Base-by-base conservation (phyloP, 768 basidiomycete species). In the Nidularia pulvinata region DNA sequence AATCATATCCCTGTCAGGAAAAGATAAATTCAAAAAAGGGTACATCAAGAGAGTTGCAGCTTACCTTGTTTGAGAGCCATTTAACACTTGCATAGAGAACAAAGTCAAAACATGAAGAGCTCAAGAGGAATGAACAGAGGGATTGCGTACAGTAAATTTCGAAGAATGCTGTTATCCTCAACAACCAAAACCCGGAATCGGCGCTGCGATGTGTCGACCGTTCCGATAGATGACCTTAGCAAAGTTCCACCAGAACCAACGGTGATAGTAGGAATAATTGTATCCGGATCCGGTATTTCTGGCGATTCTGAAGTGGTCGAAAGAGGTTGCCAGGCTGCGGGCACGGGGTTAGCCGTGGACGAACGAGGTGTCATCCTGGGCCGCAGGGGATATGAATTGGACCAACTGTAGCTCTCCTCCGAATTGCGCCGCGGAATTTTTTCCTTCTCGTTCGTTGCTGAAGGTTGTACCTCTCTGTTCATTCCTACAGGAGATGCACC, bases 101-200 rank as follows among this genome's bases (percentile, higher is more conserved):
- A 4, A 25, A 25, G 25, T 25, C 25, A 25, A 16, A 44, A 1
- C 9, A 35, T 32, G 5, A 53, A 39, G 30, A 50, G 52, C n/a
- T 10, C 25, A 10, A 22, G 14, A 19, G 19, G 5, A 55, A 44
- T 48, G 53, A 16, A 52, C 42, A 25, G 22, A 11, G 11, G 39
- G 36, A 13, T 52, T 55, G 77, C 91, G 59, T 69, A 93, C 85
- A 97, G 78, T 25, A 97, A 75, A 61, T 82, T 85, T 49, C 93
- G 84, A 54, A 97, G 82, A 52, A 98, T 89, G 53, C 68, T 80
- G 65, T 97, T 97, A 62, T 98, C 95, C 69, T 97, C 95, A 1
- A 96, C 90, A 1, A 96, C 85, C 39, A 97, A 73, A 5, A 95
- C 85, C 50, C 85, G 80, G 57, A 85, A 76, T 4, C 69, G 72